A percentile compares a stretch with the other conserved stretches of the same genome.
Evolutionary conservation across 495 filamentous ascomycete genomes (phyloP).

Genomic region (Xylaria scruposa): DNA sequence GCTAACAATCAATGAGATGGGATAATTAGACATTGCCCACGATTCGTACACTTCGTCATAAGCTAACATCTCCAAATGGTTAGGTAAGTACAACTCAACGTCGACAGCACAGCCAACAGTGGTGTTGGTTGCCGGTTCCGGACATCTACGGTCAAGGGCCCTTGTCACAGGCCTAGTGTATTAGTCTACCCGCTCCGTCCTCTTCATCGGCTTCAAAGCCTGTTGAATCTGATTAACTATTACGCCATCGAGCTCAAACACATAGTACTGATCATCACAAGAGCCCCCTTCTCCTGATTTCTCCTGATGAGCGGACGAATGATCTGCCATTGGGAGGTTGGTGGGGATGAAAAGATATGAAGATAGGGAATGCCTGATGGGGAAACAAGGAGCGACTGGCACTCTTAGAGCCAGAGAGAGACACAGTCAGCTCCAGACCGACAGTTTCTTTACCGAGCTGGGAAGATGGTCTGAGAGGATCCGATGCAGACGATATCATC

Average conservation of each 20-base stretch:
- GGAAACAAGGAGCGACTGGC: constrained; percentile 11
- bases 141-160: not conserved
- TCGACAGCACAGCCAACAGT: not conserved
- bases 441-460: constrained; percentile 19
- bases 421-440: constrained; percentile 29
- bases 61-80: constrained; percentile 3
- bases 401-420: constrained; percentile 14
- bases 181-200: constrained; percentile 9
- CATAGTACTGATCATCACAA: not conserved
- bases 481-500: constrained; percentile 22
- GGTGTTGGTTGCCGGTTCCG: constrained; percentile 20
- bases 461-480: constrained; percentile 23
- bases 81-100: not conserved
- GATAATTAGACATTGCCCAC: not conserved
- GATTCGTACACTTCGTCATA: not conserved
- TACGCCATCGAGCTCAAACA: not conserved
- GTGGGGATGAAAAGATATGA: constrained; percentile 16
- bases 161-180: constrained; percentile 17
- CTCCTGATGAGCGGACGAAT: not conserved
- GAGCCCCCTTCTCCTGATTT: not conserved
- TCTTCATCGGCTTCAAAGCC: not conserved
- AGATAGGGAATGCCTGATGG: constrained; percentile 20
- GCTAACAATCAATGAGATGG: constrained; percentile 2
- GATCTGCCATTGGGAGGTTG: not conserved
- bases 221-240: constrained; percentile 1